phyloP scores from a whole-genome alignment of 148 eudicot genomes.

The Limonium bicolor region DNA sequence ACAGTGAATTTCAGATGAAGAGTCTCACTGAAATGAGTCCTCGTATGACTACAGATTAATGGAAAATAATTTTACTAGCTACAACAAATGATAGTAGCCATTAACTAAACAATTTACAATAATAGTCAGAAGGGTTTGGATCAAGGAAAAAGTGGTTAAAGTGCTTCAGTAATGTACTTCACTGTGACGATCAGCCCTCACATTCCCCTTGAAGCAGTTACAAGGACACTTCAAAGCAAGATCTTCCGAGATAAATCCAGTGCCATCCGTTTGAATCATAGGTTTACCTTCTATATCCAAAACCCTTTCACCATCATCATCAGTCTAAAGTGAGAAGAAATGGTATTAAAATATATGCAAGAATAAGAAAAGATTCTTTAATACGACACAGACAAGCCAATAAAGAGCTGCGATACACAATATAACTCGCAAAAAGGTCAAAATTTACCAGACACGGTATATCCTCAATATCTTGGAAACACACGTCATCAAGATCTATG shows the following conservation, averaged over 20 bases:
- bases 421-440: no score
- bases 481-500: slow-evolving; percentile 25
- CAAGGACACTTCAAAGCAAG: slow-evolving; percentile 35
- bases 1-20: no score
- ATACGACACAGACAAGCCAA: neutral
- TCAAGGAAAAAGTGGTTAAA: no score
- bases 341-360: slow-evolving; percentile 8
- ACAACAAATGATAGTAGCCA: no score
- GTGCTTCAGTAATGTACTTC: slow-evolving; percentile 34
- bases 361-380: neutral
- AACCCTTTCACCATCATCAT: slow-evolving; percentile 21
- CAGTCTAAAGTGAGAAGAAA: no score
- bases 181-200: slow-evolving; percentile 9
- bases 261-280: slow-evolving; percentile 53
- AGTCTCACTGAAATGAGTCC: no score
- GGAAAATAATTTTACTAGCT: no score
- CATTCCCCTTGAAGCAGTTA: slow-evolving; percentile 19
- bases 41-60: no score
- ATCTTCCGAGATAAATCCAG: slow-evolving; percentile 60
- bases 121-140: no score
- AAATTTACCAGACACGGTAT: slow-evolving; percentile 26
- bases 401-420: no score
- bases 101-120: no score
- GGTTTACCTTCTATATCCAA: slow-evolving; percentile 23
- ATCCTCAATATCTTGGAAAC: slow-evolving; percentile 22